Base-by-base conservation (phyloP, 495 filamentous ascomycete genomes). In the Trichoderma orchidacearum region DNA sequence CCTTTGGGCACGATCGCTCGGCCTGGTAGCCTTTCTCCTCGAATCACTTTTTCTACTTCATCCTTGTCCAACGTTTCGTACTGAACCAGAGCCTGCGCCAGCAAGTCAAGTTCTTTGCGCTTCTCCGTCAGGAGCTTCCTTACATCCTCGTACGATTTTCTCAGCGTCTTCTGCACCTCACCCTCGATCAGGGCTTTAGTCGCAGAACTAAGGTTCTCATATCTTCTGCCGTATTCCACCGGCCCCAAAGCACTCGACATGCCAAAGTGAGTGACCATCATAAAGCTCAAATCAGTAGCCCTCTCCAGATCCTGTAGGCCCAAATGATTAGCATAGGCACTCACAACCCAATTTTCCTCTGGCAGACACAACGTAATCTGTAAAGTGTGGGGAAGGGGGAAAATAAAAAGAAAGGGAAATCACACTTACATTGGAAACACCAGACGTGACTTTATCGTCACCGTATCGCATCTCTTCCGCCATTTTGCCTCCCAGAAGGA, bases 381-480 rank as follows among this genome's bases (percentile, higher is more conserved):
- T n/a, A n/a, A n/a, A n/a, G n/a, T n/a, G n/a, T n/a, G n/a, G n/a
- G n/a, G n/a, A n/a, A n/a, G n/a, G n/a, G n/a, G n/a, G n/a, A n/a
- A n/a, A n/a, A n/a, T n/a, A 21, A 36, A 58, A 32, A 51, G 0
- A 32, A 56, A 7, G 9, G 29, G 50, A 9, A 45, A 21, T 56
- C 51, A 30, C 21, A 75, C 82, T 65, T 83, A 91, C 87, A 38
- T 72, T 68, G 58, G 85, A 83, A 54, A 85, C 86, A 56, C 93
- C 93, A 63, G 80, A 87, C 2, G 89, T 90, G 30, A 96, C 92
- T 57, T 88, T 82, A 50, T 96, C 90, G 18, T 81, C 67, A 3
- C 93, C 93, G 61, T 88, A 97, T 30, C 95, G 81, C 51, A 98
- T 75, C 72, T 97, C 90, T 66, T 98, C 93, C 0, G 94, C 93